phyloP scores from a whole-genome alignment of 2,329 filamentous ascomycete species.

The Phaeosphaeriaceae sp. region DNA sequence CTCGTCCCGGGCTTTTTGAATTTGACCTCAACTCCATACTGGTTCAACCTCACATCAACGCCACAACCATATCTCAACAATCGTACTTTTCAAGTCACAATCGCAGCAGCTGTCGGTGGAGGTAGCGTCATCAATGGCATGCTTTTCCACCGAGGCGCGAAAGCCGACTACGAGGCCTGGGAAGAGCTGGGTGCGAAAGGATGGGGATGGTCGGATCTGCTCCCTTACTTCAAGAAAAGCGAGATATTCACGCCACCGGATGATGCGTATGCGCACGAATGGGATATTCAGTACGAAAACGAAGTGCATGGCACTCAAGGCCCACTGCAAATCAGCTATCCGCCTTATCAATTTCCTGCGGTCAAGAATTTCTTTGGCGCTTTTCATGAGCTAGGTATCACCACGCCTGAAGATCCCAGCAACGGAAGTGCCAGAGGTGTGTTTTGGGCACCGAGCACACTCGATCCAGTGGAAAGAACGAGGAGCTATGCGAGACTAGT shows the following conservation, averaged over 20 bases:
- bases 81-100: conserved; percentile 14
- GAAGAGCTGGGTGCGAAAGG: conserved; percentile 62
- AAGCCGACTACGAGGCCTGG: conserved; percentile 58
- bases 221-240: conserved; percentile 45
- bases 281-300: conserved; percentile 30
- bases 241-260: conserved; percentile 12
- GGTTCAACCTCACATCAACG: conserved; percentile 9
- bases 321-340: conserved; percentile 30
- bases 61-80: conserved; percentile 24
- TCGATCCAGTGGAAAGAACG: conserved; percentile 37
- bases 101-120: conserved; percentile 40
- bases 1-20: background rate
- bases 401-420: conserved; percentile 19
- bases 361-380: conserved; percentile 30
- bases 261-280: conserved; percentile 14
- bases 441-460: conserved; percentile 35
- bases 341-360: conserved; percentile 33
- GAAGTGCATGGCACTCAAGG: conserved; percentile 27
- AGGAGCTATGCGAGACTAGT: conserved; percentile 38
- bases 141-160: conserved; percentile 38
- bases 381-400: conserved; percentile 19
- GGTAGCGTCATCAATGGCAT: conserved; percentile 44
- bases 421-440: conserved; percentile 38
- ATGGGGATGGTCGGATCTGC: conserved; percentile 61
- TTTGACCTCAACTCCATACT: background rate